Base-by-base conservation (phyloP, 331 rosid species). In the Acacia pycnantha region DNA sequence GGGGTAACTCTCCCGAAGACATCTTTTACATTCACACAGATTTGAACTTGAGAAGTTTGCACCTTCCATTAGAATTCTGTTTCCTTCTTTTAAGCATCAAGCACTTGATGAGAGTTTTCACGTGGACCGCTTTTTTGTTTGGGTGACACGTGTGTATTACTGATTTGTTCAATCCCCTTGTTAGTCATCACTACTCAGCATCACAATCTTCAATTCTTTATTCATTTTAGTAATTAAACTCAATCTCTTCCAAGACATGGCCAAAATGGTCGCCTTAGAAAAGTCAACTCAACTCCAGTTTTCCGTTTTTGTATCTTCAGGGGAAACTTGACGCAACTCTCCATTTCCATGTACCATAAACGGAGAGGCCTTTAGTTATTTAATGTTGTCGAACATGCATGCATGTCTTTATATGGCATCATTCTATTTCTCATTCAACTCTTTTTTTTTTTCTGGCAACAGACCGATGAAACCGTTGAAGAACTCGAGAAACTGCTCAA, bases 401-500 rank as follows among this genome's bases (percentile, higher is more conserved):
- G 21, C 6, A 4, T 44, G 48, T 29, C 12, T 14, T 37, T 37
- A 37, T 37, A 31, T 31, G 8, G n/a, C 44, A 33, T 19, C 40
- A 65, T 21, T 18, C 11, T 6, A 14, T 47, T 35, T 82, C 26
- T 70, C 47, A 73, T 33, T 70, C 47, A 69, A 26, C 54, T 83
- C n/a, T 21, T 54, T 2, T 18, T 5, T 31, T 77, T 22, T 27
- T 33, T 21, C 48, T 40, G 29, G 16, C 50, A 61, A 59, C 70
- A 94, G 97, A 91, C 81, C 79, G 97, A 91, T 78, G 95, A 92
- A 71, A 97, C 98, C 61, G 83, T 94, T 90, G 89, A 89, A 15
- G 92, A 83, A 64, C 98, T 94, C 68, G 80, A 91, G 87, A 94
- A 87, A 44, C 90, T 94, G 73, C 89, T 93, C 76, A 91, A 85